These are phyloP conservation scores for Astrocystis sublimbata DNA, from an alignment of 495 filamentous ascomycete genomes.

Conservation along the genomic window DNA sequence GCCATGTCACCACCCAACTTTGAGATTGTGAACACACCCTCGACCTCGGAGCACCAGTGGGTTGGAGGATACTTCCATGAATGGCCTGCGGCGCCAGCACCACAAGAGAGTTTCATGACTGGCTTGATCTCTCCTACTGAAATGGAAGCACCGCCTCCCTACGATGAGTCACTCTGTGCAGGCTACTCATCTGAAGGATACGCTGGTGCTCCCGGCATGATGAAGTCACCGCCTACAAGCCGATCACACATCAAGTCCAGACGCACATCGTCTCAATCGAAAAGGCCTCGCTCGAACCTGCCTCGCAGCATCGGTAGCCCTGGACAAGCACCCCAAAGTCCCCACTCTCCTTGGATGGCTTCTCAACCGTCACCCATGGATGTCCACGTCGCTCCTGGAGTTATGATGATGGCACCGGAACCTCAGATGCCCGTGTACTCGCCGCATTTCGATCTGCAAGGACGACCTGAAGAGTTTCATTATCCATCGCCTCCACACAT, in stretches of 20 bases:
- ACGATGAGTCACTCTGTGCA: slow-evolving; percentile 8
- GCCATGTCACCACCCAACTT: slow-evolving; percentile 17
- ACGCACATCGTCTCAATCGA: slow-evolving; percentile 17
- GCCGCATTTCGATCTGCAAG: slow-evolving; percentile 17
- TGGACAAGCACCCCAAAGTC: slow-evolving; percentile 16
- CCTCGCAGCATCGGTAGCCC: slow-evolving; percentile 20
- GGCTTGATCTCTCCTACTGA: slow-evolving; percentile 19
- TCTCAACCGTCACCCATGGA: slow-evolving; percentile 12
- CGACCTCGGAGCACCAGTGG: slow-evolving; percentile 20
- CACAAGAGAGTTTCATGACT: slow-evolving; percentile 15
- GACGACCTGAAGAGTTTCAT: slow-evolving; percentile 50
- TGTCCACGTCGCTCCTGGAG: slow-evolving; percentile 7
- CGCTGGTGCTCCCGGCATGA: slow-evolving; percentile 13
- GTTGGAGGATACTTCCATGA: slow-evolving; percentile 21
- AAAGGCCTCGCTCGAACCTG: slow-evolving; percentile 7
- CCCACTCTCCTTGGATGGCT: slow-evolving; percentile 20
- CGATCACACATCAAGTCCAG: slow-evolving; percentile 12
- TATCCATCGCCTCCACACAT: slow-evolving; percentile 20
- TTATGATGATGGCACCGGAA: slow-evolving; percentile 17
- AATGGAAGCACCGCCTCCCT: slow-evolving; percentile 14
- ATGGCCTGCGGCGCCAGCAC: slow-evolving; percentile 15
- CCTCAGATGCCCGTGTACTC: slow-evolving; percentile 15
- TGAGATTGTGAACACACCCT: slow-evolving; percentile 15
- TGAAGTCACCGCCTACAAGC: slow-evolving; percentile 16
- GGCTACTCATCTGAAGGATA: slow-evolving; percentile 15